Evolutionary conservation across 352 stramenopile species (phyloP).

Genomic region (Globisporangium paddicum): DNA sequence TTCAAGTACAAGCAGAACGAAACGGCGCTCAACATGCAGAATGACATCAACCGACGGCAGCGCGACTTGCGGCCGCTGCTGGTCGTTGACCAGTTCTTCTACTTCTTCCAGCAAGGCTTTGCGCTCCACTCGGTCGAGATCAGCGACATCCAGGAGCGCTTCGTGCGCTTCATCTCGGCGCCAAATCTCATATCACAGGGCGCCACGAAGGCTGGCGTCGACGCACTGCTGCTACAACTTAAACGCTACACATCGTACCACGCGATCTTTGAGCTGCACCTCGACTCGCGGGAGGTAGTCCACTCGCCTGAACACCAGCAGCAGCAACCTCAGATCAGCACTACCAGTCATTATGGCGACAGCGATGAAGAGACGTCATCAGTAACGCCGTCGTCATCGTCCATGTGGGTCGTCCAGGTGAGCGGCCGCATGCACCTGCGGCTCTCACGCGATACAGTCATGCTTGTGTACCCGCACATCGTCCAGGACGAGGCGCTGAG

Average conservation of each 20-base stretch:
- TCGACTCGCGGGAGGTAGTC: slow-evolving; percentile 17
- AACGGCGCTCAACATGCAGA: neutral
- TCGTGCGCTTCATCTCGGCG: slow-evolving; percentile 44
- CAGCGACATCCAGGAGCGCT: slow-evolving; percentile 50
- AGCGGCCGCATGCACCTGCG: slow-evolving; percentile 37
- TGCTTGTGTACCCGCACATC: slow-evolving; percentile 68
- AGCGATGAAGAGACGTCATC: slow-evolving; percentile 2
- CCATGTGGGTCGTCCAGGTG: slow-evolving; percentile 28
- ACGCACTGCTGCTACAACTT: slow-evolving; percentile 57
- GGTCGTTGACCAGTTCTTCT: slow-evolving; percentile 46
- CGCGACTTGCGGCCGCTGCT: slow-evolving; percentile 23
- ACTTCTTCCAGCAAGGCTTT: slow-evolving; percentile 50
- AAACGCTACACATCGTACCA: slow-evolving; percentile 75
- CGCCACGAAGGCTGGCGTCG: slow-evolving; percentile 24
- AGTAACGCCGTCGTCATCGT: neutral
- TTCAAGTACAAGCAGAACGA: slow-evolving; percentile 13
- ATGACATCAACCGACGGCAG: neutral
- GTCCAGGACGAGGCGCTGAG: slow-evolving; percentile 46
- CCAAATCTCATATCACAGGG: slow-evolving; percentile 29
- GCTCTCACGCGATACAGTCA: slow-evolving; percentile 60
- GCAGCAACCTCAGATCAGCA: too few relatives aligned
- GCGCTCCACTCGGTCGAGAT: slow-evolving; percentile 58
- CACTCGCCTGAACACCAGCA: slow-evolving; percentile 15
- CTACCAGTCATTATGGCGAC: neutral
- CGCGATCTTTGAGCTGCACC: slow-evolving; percentile 36